Evolutionary conservation across 768 basidiomycete genomes (phyloP), one percentile per base, ranked within the genome.

Genomic region (Mycena floridula): DNA sequence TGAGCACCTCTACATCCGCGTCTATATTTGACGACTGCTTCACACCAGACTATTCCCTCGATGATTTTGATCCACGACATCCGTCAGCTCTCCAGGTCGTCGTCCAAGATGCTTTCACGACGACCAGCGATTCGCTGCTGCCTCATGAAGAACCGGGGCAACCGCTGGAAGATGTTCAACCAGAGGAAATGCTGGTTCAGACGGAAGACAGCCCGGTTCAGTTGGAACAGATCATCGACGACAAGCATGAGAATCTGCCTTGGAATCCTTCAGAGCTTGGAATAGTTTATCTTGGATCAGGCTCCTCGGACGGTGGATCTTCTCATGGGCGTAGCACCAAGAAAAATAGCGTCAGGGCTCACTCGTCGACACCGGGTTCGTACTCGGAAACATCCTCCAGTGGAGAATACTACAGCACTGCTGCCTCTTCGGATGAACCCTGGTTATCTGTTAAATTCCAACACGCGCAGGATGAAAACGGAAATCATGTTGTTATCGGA

Each of bases 401-500:
- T 35, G 32, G 3, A 15, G 15, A 3, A 3, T 13, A 35, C 32
- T 41, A 16, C 7, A 28, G 11, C 42, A 38, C 15, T 21, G 40
- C 15, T 18, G 27, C 21, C 25, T 27, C 40, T 37, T 53, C 37
- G 21, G 61, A 63, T 22, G 58, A 59, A n/a, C 54, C 59, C 13
- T 63, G 73, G 36, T 60, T 84, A 38, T 81, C 81, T 1, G 65
- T 81, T 49, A 66, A 82, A n/a, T 88, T 84, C 50, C 69, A 82
- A 54, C 79, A 88, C 56, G 61, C 69, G 8, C 63, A 78, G 44
- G 77, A 82, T 42, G 77, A 73, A 13, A 63, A 86, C 52, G 86
- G 87, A 0, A 71, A 86, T 51, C 82, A 88, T 59, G 67, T 86
- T 23, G 70, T 90, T 0, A 61, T 81, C 3, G 87, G 88, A 0